These are phyloP conservation scores for Choanephora cucurbitarum DNA, from an alignment of 371 early-diverging fungal species.

Conservation along the genomic window DNA sequence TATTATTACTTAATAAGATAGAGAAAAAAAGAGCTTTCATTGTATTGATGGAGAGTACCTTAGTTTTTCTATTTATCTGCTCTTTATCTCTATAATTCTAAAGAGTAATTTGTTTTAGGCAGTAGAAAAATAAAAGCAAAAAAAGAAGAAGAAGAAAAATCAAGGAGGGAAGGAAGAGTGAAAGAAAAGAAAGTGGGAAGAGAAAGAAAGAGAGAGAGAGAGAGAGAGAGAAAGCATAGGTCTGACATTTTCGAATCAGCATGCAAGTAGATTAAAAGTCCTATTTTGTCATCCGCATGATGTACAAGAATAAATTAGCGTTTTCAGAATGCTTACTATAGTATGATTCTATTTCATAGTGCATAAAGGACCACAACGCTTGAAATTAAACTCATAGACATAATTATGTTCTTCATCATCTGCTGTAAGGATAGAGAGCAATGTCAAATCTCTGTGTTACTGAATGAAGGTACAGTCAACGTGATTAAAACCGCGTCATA, in stretches of 20 bases:
- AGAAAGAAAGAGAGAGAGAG: slow-evolving; percentile 4
- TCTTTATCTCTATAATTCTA: too few relatives aligned
- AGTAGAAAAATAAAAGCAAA: too few relatives aligned
- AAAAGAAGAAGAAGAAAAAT: slow-evolving; percentile 10
- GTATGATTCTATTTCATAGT: not conserved
- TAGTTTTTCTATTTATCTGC: too few relatives aligned
- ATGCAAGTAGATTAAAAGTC: slow-evolving; percentile 7
- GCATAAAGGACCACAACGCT: too few relatives aligned
- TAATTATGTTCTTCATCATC: too few relatives aligned
- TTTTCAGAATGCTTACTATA: not conserved
- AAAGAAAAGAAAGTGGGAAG: slow-evolving; percentile 12
- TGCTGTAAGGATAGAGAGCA: not conserved
- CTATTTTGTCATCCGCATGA: slow-evolving; percentile 1
- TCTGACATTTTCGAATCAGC: not conserved
- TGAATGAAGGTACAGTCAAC: not conserved
- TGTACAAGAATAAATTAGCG: not conserved
- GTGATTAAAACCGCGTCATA: not conserved
- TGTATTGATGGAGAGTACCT: not conserved
- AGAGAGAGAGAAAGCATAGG: slow-evolving; percentile 3
- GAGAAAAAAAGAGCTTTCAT: too few relatives aligned
- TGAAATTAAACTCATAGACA: too few relatives aligned
- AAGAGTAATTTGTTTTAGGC: not conserved
- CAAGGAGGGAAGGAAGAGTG: too few relatives aligned
- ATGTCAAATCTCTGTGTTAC: not conserved
- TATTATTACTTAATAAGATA: too few relatives aligned